These are phyloP conservation scores for Aureobasidium sp. DNA, from an alignment of 2,329 filamentous ascomycete species.

Conservation along the genomic window DNA sequence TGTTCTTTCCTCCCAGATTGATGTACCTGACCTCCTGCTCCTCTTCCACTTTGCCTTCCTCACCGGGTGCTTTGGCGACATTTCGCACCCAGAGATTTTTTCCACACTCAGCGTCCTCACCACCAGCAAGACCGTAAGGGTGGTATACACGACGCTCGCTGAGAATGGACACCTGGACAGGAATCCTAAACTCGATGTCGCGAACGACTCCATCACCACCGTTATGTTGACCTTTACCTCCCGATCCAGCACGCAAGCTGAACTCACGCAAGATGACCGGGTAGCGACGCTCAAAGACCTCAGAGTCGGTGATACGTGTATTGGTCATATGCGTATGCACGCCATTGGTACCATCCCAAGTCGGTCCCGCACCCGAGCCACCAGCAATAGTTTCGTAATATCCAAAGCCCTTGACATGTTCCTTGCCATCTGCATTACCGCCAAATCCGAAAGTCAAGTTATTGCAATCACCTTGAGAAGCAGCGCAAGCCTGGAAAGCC, in stretches of 20 bases:
- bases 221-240: conserved; percentile 56
- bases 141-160: conserved; percentile 68
- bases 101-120: conserved; percentile 69
- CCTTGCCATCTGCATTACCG: conserved; percentile 52
- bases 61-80: conserved; percentile 38
- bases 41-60: conserved; percentile 18
- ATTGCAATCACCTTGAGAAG: conserved; percentile 73
- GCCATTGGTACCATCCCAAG: conserved; percentile 66
- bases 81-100: conserved; percentile 82
- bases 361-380: conserved; percentile 64
- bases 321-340: conserved; percentile 87
- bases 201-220: conserved; percentile 73
- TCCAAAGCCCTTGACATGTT: conserved; percentile 67
- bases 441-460: conserved; percentile 68
- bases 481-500: conserved; percentile 72
- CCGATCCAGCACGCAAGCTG: conserved; percentile 54
- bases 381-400: conserved; percentile 85
- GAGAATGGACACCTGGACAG: conserved; percentile 70
- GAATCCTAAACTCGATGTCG: conserved; percentile 75
- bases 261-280: conserved; percentile 68
- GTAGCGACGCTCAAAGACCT: conserved; percentile 71
- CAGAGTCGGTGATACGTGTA: conserved; percentile 72
- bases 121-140: conserved; percentile 78
- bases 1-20: conserved; percentile 74
- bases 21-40: conserved; percentile 48